These are phyloP conservation scores for Aphanomyces euteiches DNA, from an alignment of 352 stramenopile species.

Conservation along the genomic window DNA sequence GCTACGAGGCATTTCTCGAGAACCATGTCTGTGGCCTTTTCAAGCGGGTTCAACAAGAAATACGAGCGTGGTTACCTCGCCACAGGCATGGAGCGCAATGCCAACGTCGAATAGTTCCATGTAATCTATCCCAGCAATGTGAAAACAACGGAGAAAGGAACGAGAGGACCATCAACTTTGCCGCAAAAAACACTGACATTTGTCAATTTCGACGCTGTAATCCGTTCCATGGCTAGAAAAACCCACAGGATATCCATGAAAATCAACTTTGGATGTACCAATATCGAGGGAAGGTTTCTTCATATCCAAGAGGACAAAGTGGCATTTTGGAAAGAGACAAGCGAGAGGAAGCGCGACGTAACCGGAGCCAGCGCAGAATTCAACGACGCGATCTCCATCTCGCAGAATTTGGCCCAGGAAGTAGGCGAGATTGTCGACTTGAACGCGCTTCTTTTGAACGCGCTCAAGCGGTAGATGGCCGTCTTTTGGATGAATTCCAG, in stretches of 20 bases:
- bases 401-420: conserved; percentile 60
- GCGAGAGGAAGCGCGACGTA: conserved; percentile 73
- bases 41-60: conserved; percentile 4
- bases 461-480: conserved; percentile 53
- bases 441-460: conserved; percentile 63
- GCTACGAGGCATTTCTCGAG: conserved; percentile 66
- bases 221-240: conserved; percentile 48
- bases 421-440: conserved; percentile 74
- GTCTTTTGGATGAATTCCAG: conserved; percentile 64
- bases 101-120: conserved; percentile 63
- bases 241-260: not conserved
- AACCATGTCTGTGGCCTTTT: conserved; percentile 70
- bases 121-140: conserved; percentile 40
- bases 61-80: conserved; percentile 35
- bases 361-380: conserved; percentile 76
- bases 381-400: conserved; percentile 66
- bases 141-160: not conserved
- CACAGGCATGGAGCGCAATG: conserved; percentile 75
- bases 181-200: conserved; percentile 77
- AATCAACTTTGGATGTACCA: conserved; percentile 35
- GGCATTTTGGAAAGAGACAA: conserved; percentile 67
- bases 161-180: conserved; percentile 48
- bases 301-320: conserved; percentile 74
- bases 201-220: conserved; percentile 49
- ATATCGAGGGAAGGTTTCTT: conserved; percentile 74